A percentile compares a stretch with the other conserved stretches of the same genome.
Conservation (phyloP, 495 filamentous ascomycete species). For the Podospora pseudopauciseta region DNA sequence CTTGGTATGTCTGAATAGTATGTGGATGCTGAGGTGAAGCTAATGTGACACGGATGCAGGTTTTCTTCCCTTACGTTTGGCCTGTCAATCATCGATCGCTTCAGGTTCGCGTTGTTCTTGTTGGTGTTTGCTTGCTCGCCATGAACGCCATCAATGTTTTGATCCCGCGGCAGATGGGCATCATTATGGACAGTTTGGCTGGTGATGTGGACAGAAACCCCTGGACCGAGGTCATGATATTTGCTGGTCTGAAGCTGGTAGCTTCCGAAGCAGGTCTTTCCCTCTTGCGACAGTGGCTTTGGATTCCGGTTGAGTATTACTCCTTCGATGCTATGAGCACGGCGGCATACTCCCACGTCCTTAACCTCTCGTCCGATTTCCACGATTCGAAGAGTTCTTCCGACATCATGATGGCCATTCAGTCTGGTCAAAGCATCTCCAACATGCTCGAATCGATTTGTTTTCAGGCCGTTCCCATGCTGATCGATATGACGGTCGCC, state of each 20-base stretch:
- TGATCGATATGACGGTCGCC: slow-evolving; percentile 66
- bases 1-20: slow-evolving; percentile 38
- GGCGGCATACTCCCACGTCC: slow-evolving; percentile 69
- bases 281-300: slow-evolving; percentile 55
- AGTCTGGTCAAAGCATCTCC: slow-evolving; percentile 59
- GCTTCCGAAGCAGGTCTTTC: slow-evolving; percentile 55
- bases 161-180: slow-evolving; percentile 63
- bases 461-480: slow-evolving; percentile 65
- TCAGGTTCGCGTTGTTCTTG: slow-evolving; percentile 53
- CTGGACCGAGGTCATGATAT: slow-evolving; percentile 54
- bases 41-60: slow-evolving; percentile 28
- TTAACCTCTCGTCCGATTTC: slow-evolving; percentile 75
- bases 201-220: slow-evolving; percentile 41
- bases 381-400: slow-evolving; percentile 71
- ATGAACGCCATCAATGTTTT: slow-evolving; percentile 61
- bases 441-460: slow-evolving; percentile 62
- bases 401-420: slow-evolving; percentile 64
- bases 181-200: slow-evolving; percentile 55
- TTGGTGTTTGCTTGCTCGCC: slow-evolving; percentile 58
- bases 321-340: slow-evolving; percentile 57
- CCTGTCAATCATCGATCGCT: slow-evolving; percentile 53
- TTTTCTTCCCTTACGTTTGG: slow-evolving; percentile 66
- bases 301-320: slow-evolving; percentile 65
- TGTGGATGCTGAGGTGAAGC: background rate
- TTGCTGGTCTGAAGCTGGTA: slow-evolving; percentile 51